Base-by-base conservation (phyloP, 129 eudicot species). In the Cynara cardunculus region DNA sequence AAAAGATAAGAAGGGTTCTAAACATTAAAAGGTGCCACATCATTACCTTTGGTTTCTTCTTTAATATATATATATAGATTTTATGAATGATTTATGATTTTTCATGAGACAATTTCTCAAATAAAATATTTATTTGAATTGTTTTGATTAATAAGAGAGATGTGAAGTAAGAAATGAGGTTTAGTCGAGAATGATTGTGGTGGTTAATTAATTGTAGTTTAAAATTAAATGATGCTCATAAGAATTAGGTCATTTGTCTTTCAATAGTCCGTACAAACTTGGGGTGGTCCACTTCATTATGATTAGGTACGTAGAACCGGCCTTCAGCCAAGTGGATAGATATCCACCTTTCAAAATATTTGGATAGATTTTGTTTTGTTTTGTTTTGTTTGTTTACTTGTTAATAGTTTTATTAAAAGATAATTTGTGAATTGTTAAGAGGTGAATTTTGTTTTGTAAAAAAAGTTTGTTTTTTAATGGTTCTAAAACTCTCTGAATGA, bases 271-370 rank as follows among this genome's bases (percentile, higher is more conserved):
- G 82, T 78, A 78, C 81, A 39, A 67, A 41, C 75, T 39, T 44
- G 71, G 5, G 81, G 71, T 79, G 37, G 83, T 31, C 83, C 77
- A 53, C 71, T 70, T 19, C 41, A 22, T 39, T 78, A 67, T 78
- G 68, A 78, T 68, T 78, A 18, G 68, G 41, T 56, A 56, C 10
- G 9, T 41, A 26, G 75, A 78, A 68, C 67, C 13, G 69, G 69
- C 44, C 27, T 16, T 53, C 1, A 53, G 62, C 62, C 18, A 53
- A 78, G 74, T 78, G 62, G 44, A 78, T 10, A 35, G 19, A 35
- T 39, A 78, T 78, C 27, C 26, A 76, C 72, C 71, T 64, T 31
- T 56, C 19, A 56, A 56, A 56, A 56, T 56, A 56, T 56, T 34
- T 56, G 3, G 65, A 56, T 56, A 56, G 10, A 56, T 56, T 24